These are phyloP conservation scores for Andrographis paniculata DNA, from an alignment of 305 asterid species.

Conservation along the genomic window DNA sequence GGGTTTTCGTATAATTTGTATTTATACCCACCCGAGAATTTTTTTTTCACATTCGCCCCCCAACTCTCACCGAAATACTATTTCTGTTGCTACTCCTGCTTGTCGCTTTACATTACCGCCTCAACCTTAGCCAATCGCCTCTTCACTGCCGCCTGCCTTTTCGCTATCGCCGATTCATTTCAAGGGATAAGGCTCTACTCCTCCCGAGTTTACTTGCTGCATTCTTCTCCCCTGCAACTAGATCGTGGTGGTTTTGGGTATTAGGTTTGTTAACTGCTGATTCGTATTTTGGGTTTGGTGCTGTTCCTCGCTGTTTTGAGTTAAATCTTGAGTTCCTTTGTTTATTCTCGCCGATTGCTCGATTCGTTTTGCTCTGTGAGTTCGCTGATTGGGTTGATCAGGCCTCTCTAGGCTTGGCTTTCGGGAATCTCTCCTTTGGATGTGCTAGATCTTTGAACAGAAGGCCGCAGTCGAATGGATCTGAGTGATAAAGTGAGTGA, in stretches of 20 bases:
- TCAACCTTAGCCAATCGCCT: neutral
- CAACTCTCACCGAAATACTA: neutral
- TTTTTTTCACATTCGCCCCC: slow-evolving; percentile 3
- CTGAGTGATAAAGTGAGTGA: slow-evolving; percentile 68
- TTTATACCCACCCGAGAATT: neutral
- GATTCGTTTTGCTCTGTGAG: no score
- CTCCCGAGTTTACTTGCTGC: no score
- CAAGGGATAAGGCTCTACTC: no score
- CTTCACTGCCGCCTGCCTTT: neutral
- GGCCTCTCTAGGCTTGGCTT: no score
- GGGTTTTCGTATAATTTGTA: no score
- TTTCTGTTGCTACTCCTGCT: neutral
- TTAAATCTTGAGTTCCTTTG: neutral
- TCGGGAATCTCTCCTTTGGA: no score
- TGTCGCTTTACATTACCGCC: neutral
- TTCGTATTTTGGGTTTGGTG: neutral
- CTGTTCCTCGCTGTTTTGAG: neutral
- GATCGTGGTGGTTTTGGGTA: no score
- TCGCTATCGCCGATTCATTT: neutral
- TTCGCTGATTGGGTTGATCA: no score
- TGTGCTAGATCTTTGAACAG: neutral
- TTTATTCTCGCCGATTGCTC: no score
- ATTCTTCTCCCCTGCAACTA: neutral
- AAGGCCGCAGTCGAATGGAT: neutral
- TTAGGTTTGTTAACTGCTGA: no score